Evolutionary conservation across 1,284 basidiomycete species (phyloP), one percentile per base, ranked within the genome.

Genomic region (Ustilago crameri): DNA sequence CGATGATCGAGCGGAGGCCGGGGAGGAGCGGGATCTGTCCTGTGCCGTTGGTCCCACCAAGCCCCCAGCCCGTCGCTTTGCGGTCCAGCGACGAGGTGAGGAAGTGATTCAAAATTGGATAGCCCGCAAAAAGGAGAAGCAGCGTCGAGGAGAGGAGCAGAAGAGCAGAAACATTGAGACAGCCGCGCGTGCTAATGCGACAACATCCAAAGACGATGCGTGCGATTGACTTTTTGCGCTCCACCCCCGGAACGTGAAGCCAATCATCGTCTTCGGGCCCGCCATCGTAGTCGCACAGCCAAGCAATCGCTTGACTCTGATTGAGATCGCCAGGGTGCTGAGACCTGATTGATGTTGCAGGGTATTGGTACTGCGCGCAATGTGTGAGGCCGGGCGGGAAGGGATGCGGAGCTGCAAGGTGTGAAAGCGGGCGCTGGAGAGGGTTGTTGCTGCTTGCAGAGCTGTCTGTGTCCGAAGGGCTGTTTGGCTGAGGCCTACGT

Each of bases 21-120:
- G 61, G 47, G n/a, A 79, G 35, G 24, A 54, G 41, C 15, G 76
- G 72, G 3, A 77, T 57, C 30, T 80, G 78, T 0, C 78, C 78
- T 0, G 60, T 69, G 1, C 78, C 78, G 32, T 80, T 80, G 1
- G 74, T 87, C 69, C 91, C 91, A 20, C 92, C 92, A 10, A 92
- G 76, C 74, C 91, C 91, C 55, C 64, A 76, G 42, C 65, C 27
- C 1, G 30, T 27, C 20, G 49, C 50, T 35, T 60, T 55, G 18
- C 8, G 32, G 1, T 50, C 47, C 2, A 1, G 30, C 30, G 30
- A 18, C 3, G 42, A 18, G 17, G 20, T 44, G 17, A 43, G 4
- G n/a, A 55, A 67, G 27, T 45, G 50, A 4, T 37, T 26, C 18
- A 69, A 24, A 27, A 77, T 57, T 3, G 75, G 75, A 27, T 75